These are phyloP conservation scores for Phytophthora hybrid DNA, from an alignment of 352 stramenopile genomes.

Conservation along the genomic window DNA sequence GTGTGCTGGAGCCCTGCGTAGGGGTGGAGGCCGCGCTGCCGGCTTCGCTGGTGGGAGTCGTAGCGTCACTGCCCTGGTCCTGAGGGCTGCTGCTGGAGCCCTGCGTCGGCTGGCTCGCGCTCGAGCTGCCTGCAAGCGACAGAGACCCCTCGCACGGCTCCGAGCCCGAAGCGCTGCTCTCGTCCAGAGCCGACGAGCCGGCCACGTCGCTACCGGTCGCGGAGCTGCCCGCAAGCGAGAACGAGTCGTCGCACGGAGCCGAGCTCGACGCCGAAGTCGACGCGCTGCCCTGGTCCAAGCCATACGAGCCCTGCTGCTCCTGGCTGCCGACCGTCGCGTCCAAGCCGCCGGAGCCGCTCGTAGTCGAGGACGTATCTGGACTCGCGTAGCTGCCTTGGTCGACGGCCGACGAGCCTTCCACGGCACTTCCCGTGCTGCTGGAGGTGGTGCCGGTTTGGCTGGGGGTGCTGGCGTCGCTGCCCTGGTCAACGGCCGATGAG, in stretches of 20 bases:
- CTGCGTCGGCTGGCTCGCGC: conserved; percentile 12
- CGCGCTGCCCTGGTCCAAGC: conserved; percentile 2
- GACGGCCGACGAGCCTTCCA: conserved; percentile 23
- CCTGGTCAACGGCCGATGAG: conserved; percentile 21
- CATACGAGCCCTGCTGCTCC: conserved; percentile 17
- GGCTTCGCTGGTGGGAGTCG: conserved; percentile 18
- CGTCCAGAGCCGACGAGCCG: conserved; percentile 21
- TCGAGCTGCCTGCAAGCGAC: conserved; percentile 25
- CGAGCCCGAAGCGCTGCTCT: conserved; percentile 24
- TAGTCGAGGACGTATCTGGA: conserved; percentile 6
- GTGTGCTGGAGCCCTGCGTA: too few species aligned
- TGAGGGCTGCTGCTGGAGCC: conserved; percentile 1
- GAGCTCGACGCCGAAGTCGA: conserved; percentile 24
- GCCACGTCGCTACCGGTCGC: conserved; percentile 27
- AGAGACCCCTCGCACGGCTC: conserved; percentile 32
- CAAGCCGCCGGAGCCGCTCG: conserved; percentile 7
- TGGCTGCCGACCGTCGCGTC: conserved; percentile 13
- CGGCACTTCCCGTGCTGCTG: conserved; percentile 21
- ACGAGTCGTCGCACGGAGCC: conserved; percentile 15
- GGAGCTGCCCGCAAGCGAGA: conserved; percentile 12
- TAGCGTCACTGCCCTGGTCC: conserved; percentile 10
- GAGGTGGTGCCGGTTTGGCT: conserved; percentile 17
- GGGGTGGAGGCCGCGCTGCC: conserved; percentile 20
- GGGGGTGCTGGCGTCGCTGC: conserved; percentile 9
- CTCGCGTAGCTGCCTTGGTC: conserved; percentile 22